Evolutionary conservation across 805 yeast genomes (phyloP).

Genomic region (Starmerella scarabaei): DNA sequence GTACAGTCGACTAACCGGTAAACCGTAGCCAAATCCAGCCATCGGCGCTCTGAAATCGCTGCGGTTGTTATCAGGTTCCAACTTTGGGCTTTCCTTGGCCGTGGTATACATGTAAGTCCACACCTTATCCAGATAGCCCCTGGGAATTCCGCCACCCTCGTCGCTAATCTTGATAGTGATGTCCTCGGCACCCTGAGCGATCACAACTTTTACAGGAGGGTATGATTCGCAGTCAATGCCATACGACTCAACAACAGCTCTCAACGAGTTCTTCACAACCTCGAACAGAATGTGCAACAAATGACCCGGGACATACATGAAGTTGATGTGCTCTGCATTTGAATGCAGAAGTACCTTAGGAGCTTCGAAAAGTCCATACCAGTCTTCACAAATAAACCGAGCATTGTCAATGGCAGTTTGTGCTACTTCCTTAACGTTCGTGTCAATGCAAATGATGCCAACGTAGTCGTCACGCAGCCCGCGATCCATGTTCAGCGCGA

Average conservation of each 20-base stretch:
- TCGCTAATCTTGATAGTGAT: constrained; percentile 82
- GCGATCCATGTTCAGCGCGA: constrained; percentile 64
- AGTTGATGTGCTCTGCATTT: constrained; percentile 51
- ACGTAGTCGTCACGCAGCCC: constrained; percentile 52
- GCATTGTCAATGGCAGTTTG: constrained; percentile 86
- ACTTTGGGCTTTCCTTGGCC: constrained; percentile 55
- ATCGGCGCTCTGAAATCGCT: constrained; percentile 73
- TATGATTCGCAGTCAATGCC: constrained; percentile 53
- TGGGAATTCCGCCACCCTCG: constrained; percentile 88
- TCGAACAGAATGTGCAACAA: constrained; percentile 83
- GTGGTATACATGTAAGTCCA: constrained; percentile 91
- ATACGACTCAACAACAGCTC: constrained; percentile 81
- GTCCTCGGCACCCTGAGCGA: constrained; percentile 80
- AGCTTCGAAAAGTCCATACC: constrained; percentile 74
- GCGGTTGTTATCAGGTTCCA: constrained; percentile 46
- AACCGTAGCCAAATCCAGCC: constrained; percentile 90
- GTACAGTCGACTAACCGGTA: constrained; percentile 73
- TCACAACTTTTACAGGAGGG: constrained; percentile 77
- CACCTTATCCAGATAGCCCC: constrained; percentile 68
- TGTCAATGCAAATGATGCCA: constrained; percentile 76
- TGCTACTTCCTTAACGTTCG: constrained; percentile 72
- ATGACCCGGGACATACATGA: constrained; percentile 91
- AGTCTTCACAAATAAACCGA: constrained; percentile 78
- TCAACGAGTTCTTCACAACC: constrained; percentile 67
- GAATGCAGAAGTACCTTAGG: constrained; percentile 73